phyloP scores from a whole-genome alignment of 768 basidiomycete species.

The Suillus hirtellus region DNA sequence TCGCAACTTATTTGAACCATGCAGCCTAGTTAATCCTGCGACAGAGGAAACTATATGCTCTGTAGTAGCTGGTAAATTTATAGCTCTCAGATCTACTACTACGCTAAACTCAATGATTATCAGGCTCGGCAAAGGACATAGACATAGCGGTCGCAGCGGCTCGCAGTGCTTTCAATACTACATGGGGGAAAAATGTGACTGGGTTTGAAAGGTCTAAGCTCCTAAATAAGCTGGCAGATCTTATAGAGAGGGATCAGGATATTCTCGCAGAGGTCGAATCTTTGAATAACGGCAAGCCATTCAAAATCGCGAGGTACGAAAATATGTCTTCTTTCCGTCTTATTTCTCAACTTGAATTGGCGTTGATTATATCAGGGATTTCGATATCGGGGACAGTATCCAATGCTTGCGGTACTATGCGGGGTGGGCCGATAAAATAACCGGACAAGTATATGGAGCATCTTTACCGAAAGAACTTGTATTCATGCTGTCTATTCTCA shows the following conservation, averaged over 20 bases:
- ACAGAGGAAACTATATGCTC: constrained; percentile 75
- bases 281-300: constrained; percentile 92
- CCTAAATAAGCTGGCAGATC: constrained; percentile 83
- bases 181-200: constrained; percentile 90
- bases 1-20: constrained; percentile 17
- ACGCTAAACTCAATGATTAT: not conserved
- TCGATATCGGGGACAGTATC: constrained; percentile 77
- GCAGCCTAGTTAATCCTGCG: constrained; percentile 76
- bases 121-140: constrained; percentile 74
- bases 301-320: constrained; percentile 52
- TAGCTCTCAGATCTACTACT: not conserved
- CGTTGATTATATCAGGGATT: constrained; percentile 51
- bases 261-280: constrained; percentile 82
- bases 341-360: not conserved
- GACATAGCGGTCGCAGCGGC: constrained; percentile 84
- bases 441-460: constrained; percentile 64
- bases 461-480: not conserved
- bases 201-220: constrained; percentile 79
- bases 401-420: constrained; percentile 89
- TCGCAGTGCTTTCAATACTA: constrained; percentile 76
- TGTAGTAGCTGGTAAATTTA: constrained; percentile 56
- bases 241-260: constrained; percentile 84
- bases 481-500: constrained; percentile 28
- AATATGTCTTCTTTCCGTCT: constrained; percentile 20
- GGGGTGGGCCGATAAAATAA: constrained; percentile 94